A percentile compares a stretch with the other conserved stretches of the same genome.
Conservation (phyloP, 179 eudicot species). For the Patellifolia procumbens region DNA sequence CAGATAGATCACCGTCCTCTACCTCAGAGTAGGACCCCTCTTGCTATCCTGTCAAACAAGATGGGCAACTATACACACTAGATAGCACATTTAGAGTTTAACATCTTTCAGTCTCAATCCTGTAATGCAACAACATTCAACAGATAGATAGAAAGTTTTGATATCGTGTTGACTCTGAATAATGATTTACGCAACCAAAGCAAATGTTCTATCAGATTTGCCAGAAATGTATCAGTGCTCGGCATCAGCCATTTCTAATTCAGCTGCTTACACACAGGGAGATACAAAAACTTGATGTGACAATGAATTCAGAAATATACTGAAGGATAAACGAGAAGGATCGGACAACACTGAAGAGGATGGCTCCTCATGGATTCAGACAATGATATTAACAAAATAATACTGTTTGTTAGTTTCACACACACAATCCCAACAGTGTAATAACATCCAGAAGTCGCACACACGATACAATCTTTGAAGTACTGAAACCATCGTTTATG, state of each 20-base stretch:
- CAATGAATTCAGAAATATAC: neutral
- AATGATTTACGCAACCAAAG: neutral
- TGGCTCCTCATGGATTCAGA: neutral
- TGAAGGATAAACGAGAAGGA: neutral
- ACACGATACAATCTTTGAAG: neutral
- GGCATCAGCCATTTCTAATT: neutral
- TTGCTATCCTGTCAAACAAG: slow-evolving; percentile 19
- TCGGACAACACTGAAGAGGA: neutral
- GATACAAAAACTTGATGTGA: neutral
- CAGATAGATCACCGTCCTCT: neutral
- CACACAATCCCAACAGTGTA: neutral
- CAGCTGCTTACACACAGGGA: neutral
- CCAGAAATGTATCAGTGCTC: neutral
- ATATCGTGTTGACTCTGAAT: slow-evolving; percentile 7
- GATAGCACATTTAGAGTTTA: neutral
- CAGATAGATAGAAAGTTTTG: neutral
- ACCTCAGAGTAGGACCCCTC: slow-evolving; percentile 1
- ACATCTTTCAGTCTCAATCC: neutral
- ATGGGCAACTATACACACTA: slow-evolving; percentile 1
- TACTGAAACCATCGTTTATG: neutral
- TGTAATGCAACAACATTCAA: slow-evolving; percentile 4
- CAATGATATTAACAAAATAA: neutral
- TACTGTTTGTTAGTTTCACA: neutral
- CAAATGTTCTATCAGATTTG: neutral
- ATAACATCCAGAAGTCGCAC: slow-evolving; percentile 1